Percentiles rank a stretch among this genome's conserved stretches.
Evolutionary conservation across 2,329 filamentous ascomycete genomes (phyloP).

Genomic region (Drechslerella stenobrocha): DNA sequence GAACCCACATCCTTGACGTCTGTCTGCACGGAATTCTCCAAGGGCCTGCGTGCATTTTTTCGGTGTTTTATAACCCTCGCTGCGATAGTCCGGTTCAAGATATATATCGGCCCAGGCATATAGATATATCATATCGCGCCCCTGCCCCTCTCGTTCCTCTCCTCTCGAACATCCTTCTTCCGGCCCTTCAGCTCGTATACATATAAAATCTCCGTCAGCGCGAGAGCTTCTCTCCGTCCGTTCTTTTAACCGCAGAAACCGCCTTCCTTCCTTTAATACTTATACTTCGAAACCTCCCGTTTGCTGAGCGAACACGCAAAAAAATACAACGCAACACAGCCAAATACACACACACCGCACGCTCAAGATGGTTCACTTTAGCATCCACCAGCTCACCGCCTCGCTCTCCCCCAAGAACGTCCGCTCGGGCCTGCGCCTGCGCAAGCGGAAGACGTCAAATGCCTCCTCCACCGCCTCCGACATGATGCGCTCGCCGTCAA

Average conservation of each 20-base stretch:
- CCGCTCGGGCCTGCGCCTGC: slow-evolving; percentile 23
- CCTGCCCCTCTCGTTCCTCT: slow-evolving; percentile 20
- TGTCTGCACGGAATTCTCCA: slow-evolving; percentile 26
- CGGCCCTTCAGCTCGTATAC: slow-evolving; percentile 30
- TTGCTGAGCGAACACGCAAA: slow-evolving; percentile 39
- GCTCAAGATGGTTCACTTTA: slow-evolving; percentile 46
- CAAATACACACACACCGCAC: slow-evolving; percentile 13
- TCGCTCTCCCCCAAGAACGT: slow-evolving; percentile 46
- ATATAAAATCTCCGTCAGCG: slow-evolving; percentile 10
- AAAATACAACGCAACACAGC: slow-evolving; percentile 33
- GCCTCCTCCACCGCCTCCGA: slow-evolving; percentile 37
- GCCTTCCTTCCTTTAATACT: background rate
- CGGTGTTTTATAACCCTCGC: slow-evolving; percentile 18
- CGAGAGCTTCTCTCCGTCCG: slow-evolving; percentile 40
- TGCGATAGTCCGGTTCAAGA: slow-evolving; percentile 6
- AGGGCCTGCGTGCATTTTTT: slow-evolving; percentile 48
- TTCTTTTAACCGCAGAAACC: slow-evolving; percentile 19
- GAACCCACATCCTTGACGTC: slow-evolving; percentile 33
- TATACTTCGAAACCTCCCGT: slow-evolving; percentile 5
- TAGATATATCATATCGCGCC: slow-evolving; percentile 33
- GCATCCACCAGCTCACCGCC: slow-evolving; percentile 45
- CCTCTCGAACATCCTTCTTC: slow-evolving; percentile 35
- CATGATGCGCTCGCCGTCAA: slow-evolving; percentile 36
- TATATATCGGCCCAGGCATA: slow-evolving; percentile 13
- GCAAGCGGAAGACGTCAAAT: slow-evolving; percentile 44